Conservation (phyloP, 2,329 filamentous ascomycete species). For the Xylaria polymorpha region DNA sequence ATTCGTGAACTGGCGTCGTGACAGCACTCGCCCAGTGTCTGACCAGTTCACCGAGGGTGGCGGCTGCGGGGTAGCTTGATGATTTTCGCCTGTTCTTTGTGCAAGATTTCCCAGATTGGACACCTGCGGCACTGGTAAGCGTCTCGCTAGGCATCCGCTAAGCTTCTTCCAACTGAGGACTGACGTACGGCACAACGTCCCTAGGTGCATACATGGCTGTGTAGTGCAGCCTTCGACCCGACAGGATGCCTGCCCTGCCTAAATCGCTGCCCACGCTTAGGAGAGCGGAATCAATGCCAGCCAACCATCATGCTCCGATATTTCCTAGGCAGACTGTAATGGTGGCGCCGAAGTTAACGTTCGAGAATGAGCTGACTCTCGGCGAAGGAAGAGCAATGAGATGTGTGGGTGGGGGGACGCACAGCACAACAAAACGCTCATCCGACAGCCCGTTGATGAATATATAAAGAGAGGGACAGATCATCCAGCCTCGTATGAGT, state of each 20-base stretch:
- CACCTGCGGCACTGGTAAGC: slow-evolving; percentile 29
- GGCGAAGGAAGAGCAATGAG: slow-evolving; percentile 22
- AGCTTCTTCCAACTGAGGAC: slow-evolving; percentile 7
- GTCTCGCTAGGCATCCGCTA: slow-evolving; percentile 32
- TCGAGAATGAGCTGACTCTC: slow-evolving; percentile 32
- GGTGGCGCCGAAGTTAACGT: slow-evolving; percentile 23
- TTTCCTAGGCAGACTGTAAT: slow-evolving; percentile 5
- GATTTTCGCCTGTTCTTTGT: slow-evolving; percentile 23
- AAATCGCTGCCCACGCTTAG: slow-evolving; percentile 21
- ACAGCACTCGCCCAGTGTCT: not conserved
- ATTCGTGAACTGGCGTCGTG: slow-evolving; percentile 27
- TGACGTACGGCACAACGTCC: slow-evolving; percentile 22
- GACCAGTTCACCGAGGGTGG: slow-evolving; percentile 23
- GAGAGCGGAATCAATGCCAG: slow-evolving; percentile 17
- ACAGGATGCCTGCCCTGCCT: slow-evolving; percentile 15
- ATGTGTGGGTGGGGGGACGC: slow-evolving; percentile 30
- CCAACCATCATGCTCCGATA: slow-evolving; percentile 31
- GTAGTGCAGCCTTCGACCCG: not conserved
- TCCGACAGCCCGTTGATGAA: slow-evolving; percentile 18
- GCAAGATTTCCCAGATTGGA: slow-evolving; percentile 32
- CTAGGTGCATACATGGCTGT: slow-evolving; percentile 9
- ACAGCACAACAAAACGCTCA: slow-evolving; percentile 18
- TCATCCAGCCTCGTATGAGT: slow-evolving; percentile 1
- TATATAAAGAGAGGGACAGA: slow-evolving; percentile 32
- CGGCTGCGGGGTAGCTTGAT: slow-evolving; percentile 36